Conservation (phyloP, 176 grass and related monocot species). For the Metroxylon sagu region DNA sequence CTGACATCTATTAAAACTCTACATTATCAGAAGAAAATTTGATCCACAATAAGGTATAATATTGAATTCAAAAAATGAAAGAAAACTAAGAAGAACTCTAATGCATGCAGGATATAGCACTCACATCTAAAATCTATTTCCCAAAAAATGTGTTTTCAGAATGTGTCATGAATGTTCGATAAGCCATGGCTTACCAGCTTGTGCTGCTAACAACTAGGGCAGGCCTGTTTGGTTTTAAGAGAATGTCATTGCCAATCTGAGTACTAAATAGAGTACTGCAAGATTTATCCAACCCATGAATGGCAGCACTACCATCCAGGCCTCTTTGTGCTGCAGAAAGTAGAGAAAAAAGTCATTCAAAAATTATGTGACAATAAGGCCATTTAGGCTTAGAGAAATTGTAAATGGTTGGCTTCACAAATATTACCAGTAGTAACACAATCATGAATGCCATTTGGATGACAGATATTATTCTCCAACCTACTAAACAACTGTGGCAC, state of each 20-base stretch:
- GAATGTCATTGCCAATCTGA: constrained; percentile 32
- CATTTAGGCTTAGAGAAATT: constrained; percentile 4
- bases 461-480: constrained; percentile 52
- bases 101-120: too few species aligned
- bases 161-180: neutral
- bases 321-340: constrained; percentile 33
- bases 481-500: constrained; percentile 75
- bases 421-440: constrained; percentile 69
- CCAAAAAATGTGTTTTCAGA: neutral
- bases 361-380: neutral
- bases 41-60: too few species aligned
- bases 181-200: constrained; percentile 53
- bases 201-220: constrained; percentile 94
- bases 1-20: too few species aligned
- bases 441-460: constrained; percentile 50
- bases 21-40: too few species aligned
- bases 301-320: constrained; percentile 2
- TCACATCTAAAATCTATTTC: too few species aligned
- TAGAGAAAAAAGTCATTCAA: neutral
- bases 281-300: neutral
- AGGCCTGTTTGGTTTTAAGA: constrained; percentile 66
- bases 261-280: constrained; percentile 38
- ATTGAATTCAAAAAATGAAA: too few species aligned
- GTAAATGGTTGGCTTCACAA: constrained; percentile 9
- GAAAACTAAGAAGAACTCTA: too few species aligned